phyloP scores from a whole-genome alignment of 2,329 filamentous ascomycete genomes.

The Penicillium corylophilum region DNA sequence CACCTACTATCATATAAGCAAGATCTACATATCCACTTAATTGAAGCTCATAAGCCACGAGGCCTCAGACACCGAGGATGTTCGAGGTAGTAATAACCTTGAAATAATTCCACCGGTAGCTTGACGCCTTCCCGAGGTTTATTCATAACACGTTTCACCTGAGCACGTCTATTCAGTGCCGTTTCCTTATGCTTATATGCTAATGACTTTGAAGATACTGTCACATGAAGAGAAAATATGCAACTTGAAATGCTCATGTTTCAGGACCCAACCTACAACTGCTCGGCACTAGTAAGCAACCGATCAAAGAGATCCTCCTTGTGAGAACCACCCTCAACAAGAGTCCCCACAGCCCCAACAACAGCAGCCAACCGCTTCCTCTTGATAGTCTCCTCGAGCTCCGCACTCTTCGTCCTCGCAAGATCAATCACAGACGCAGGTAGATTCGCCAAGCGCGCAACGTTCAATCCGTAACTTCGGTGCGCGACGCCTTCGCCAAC shows the following conservation, averaged over 20 bases:
- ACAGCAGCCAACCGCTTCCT: conserved; percentile 57
- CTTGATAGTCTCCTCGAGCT: conserved; percentile 74
- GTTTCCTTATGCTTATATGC: conserved; percentile 3
- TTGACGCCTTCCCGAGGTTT: no score
- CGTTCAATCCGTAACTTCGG: conserved; percentile 90
- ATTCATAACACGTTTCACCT: no score
- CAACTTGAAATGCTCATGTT: neutral
- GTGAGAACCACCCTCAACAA: conserved; percentile 17
- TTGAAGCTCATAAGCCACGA: no score
- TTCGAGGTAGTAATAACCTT: no score
- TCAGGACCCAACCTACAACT: conserved; percentile 23
- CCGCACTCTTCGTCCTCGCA: conserved; percentile 73
- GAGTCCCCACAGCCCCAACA: conserved; percentile 28
- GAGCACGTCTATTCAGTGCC: no score
- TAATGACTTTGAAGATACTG: neutral
- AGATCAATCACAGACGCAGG: conserved; percentile 74
- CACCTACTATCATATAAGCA: no score
- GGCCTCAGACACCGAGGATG: no score
- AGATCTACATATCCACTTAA: no score
- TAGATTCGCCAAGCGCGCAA: conserved; percentile 80
- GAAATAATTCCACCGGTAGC: no score
- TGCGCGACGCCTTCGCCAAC: conserved; percentile 88
- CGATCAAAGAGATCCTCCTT: conserved; percentile 30
- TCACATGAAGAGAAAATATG: neutral
- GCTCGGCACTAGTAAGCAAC: conserved; percentile 33